Evolutionary conservation across 208 protist species (phyloP), one percentile per base, ranked within the genome.

Genomic region (Porcisia hertigi): DNA sequence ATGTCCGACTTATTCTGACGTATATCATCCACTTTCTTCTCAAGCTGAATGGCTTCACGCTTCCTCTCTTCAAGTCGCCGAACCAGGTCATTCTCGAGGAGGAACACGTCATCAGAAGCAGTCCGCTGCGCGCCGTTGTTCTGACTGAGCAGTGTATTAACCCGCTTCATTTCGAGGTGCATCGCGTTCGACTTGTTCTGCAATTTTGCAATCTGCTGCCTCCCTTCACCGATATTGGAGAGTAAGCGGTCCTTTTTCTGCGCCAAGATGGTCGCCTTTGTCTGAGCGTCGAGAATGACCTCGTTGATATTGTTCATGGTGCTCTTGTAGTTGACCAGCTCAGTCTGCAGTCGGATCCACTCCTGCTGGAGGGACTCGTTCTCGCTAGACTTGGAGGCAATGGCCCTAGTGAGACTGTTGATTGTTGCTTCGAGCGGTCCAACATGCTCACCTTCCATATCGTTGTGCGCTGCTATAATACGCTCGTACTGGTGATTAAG

Each of bases 381-480:
- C 79, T 98, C 97, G 70, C 79, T 87, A 8, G 90, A 89, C 77
- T 98, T 98, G 41, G 82, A 72, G 16, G 88, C 82, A 73, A 99
- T 98, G 58, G 96, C 90, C 73, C 96, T 98, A 36, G 90, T 94
- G 23, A 99, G 84, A 65, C 97, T 98, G 79, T 97, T 96, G 73
- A 99, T 99, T 16, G 95, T 98, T 8, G 97, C 97, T 84, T 99
- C 97, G 52, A 98, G 83, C 2, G 97, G 97, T 18, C 97, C 97
- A 2, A 97, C 84, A 77, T 98, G 93, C 76, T 98, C 96, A 25
- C 89, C 93, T 20, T 75, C 67, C 34, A 64, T 20, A 45, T 95
- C 78, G 20, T 81, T 86, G 49, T 98, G 86, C 7, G 81, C 75
- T 25, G 82, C 82, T 4, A 97, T 75, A 54, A 98, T 82, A 62